phyloP scores from a whole-genome alignment of 257 asterid species.

The Fraxinus pennsylvanica region DNA sequence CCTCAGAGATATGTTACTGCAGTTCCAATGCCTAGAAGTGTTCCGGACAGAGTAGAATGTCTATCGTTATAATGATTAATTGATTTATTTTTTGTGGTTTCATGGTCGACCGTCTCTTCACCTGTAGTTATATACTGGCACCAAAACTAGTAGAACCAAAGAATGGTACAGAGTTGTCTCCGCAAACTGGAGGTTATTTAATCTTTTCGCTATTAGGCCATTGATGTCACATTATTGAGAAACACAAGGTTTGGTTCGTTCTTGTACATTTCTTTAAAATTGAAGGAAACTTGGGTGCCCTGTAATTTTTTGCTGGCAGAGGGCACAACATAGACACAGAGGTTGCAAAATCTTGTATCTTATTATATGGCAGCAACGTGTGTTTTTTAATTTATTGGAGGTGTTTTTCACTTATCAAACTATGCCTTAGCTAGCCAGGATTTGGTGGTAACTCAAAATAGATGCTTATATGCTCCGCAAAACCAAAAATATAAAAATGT shows the following conservation, averaged over 20 bases:
- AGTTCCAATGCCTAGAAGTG: conserved; percentile 63
- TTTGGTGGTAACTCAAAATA: no score
- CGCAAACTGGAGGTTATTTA: conserved; percentile 43
- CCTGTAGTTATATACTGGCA: conserved; percentile 37
- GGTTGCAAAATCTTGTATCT: conserved; percentile 11
- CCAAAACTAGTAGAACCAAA: conserved; percentile 40
- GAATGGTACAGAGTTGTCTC: conserved; percentile 34
- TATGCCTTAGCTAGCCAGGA: no score
- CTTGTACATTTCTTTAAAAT: conserved; percentile 44
- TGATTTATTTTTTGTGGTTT: conserved; percentile 31
- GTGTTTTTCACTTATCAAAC: no score
- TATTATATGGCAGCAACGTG: no score
- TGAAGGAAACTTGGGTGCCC: conserved; percentile 42
- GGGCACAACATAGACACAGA: conserved; percentile 31
- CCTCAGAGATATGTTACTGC: conserved; percentile 82
- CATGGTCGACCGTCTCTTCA: conserved; percentile 32
- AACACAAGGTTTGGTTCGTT: conserved; percentile 32
- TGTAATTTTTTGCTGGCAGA: conserved; percentile 36
- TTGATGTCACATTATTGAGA: conserved; percentile 37
- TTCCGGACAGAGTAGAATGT: conserved; percentile 77
- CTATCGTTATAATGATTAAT: conserved; percentile 61
- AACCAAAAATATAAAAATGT: no score
- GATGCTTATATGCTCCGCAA: no score
- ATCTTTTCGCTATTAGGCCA: conserved; percentile 35
- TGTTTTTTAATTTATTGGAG: no score